These are phyloP conservation scores for Vigna unguiculata DNA, from an alignment of 306 rosid genomes.

Conservation along the genomic window DNA sequence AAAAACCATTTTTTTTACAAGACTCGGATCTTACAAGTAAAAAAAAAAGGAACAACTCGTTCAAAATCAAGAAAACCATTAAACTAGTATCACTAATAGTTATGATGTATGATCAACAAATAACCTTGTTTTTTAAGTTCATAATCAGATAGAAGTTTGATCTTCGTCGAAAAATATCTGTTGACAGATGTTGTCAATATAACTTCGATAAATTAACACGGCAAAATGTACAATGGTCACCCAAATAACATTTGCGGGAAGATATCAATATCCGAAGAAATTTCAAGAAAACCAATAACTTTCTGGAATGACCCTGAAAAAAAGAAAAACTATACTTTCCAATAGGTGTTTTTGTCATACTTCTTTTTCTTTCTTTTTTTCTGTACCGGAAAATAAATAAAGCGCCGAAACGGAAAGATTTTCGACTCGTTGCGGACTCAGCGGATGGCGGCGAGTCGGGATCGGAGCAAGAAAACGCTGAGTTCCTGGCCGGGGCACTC, in stretches of 20 bases:
- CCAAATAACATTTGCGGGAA: too few relatives aligned
- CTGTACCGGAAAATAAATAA: conserved; percentile 29
- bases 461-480: conserved; percentile 89
- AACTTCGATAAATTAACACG: too few relatives aligned
- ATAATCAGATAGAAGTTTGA: not conserved
- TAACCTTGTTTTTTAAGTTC: not conserved
- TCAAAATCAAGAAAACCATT: conserved; percentile 13
- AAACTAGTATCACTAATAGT: not conserved
- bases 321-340: not conserved
- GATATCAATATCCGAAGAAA: too few relatives aligned
- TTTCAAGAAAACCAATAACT: conserved; percentile 1
- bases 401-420: not conserved
- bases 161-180: not conserved
- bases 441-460: conserved; percentile 51
- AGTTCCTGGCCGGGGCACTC: conserved; percentile 90
- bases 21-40: not conserved
- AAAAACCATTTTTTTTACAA: not conserved
- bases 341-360: not conserved
- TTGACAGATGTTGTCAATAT: not conserved
- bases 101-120: not conserved
- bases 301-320: not conserved
- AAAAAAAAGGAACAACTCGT: conserved; percentile 24
- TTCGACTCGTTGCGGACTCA: conserved; percentile 12
- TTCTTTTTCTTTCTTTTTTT: not conserved
- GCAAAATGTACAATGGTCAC: too few relatives aligned